Conservation (phyloP, 345 rosid genomes). For the Chamaenerion angustifolium region DNA sequence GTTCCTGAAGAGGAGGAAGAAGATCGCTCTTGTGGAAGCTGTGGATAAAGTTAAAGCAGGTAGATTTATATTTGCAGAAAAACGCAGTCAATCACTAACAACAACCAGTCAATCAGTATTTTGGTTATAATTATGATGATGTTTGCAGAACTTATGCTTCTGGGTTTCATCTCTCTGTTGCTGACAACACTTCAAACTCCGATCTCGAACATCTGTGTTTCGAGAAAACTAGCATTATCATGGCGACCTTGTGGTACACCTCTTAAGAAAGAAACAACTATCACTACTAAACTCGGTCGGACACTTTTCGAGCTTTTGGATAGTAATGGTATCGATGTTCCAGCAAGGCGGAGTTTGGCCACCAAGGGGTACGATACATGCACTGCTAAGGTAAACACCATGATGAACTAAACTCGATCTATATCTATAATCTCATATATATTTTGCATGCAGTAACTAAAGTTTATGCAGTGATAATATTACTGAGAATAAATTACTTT, state of each 20-base stretch:
- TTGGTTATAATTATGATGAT: too few species aligned
- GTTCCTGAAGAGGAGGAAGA: slow-evolving; percentile 48
- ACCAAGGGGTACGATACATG: slow-evolving; percentile 30
- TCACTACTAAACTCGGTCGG: slow-evolving; percentile 16
- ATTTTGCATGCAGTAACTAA: background rate
- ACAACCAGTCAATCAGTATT: too few species aligned
- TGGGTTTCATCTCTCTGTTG: slow-evolving; percentile 76
- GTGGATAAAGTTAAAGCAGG: slow-evolving; percentile 82
- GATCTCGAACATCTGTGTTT: slow-evolving; percentile 49
- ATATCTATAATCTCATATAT: background rate
- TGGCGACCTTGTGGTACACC: slow-evolving; percentile 58
- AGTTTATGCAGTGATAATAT: background rate
- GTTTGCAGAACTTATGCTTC: slow-evolving; percentile 69
- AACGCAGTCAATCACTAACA: background rate
- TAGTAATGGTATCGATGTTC: slow-evolving; percentile 10
- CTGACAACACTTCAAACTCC: slow-evolving; percentile 41
- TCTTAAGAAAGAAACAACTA: background rate
- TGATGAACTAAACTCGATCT: too few species aligned
- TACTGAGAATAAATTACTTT: background rate
- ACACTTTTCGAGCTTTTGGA: slow-evolving; percentile 21
- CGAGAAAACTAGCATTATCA: slow-evolving; percentile 24
- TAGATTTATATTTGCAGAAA: slow-evolving; percentile 3
- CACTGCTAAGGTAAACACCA: slow-evolving; percentile 25
- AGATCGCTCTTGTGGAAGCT: slow-evolving; percentile 56
- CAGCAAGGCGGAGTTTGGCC: slow-evolving; percentile 38